Percentiles rank a stretch among this genome's conserved stretches.
Evolutionary conservation across 2,329 filamentous ascomycete genomes (phyloP).

Genomic region (Aspergillus felis): DNA sequence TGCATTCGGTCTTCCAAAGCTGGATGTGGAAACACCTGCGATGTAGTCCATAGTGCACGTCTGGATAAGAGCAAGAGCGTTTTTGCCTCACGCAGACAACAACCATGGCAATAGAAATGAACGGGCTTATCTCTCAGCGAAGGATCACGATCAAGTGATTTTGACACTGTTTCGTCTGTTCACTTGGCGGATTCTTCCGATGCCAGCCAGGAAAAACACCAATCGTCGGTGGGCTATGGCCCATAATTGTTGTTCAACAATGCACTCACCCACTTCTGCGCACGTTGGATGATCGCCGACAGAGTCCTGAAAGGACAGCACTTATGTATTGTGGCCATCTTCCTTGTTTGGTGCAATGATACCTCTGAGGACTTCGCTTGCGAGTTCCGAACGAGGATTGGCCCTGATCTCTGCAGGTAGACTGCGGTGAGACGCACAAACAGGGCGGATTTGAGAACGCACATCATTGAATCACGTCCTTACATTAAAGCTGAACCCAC

Average conservation of each 20-base stretch:
- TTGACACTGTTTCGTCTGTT: neutral
- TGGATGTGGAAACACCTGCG: neutral
- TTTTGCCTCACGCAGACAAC: neutral
- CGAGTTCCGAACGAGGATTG: neutral
- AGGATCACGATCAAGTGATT: neutral
- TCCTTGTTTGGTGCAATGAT: neutral
- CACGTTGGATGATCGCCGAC: neutral
- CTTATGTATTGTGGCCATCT: neutral
- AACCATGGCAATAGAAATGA: neutral
- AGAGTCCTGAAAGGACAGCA: neutral
- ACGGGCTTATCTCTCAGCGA: neutral
- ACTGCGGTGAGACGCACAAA: neutral
- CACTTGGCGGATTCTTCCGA: too few species aligned
- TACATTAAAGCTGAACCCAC: neutral
- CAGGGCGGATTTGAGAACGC: neutral
- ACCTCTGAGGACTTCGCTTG: neutral
- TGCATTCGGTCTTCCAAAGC: neutral
- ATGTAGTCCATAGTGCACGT: neutral
- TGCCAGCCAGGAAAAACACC: too few species aligned
- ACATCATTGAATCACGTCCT: neutral
- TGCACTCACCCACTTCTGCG: constrained; percentile 54
- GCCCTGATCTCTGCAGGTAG: neutral
- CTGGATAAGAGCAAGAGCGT: neutral
- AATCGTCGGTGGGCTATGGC: too few species aligned
- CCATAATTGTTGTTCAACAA: constrained; percentile 20